These are phyloP conservation scores for Fraxinus latifolia DNA, from an alignment of 305 asterid genomes.

Conservation along the genomic window DNA sequence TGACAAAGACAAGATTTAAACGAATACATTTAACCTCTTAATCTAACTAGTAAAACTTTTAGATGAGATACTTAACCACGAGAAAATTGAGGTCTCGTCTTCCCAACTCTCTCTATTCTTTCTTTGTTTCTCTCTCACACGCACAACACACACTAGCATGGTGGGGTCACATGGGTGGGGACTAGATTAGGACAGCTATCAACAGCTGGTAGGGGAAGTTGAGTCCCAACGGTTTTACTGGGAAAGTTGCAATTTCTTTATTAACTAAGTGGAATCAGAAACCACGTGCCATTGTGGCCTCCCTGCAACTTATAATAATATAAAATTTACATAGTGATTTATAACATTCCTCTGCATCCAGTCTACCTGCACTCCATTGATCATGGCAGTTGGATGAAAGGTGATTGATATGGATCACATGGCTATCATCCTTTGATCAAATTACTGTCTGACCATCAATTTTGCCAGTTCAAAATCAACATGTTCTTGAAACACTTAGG, in stretches of 20 bases:
- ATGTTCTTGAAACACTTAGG: neutral
- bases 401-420: neutral
- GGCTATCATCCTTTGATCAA: neutral
- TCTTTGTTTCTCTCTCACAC: neutral
- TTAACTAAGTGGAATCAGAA: constrained; percentile 57
- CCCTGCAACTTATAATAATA: constrained; percentile 26
- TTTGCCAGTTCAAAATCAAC: constrained; percentile 1
- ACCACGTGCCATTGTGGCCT: constrained; percentile 75
- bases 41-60: neutral
- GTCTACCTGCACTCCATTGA: neutral
- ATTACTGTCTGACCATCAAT: neutral
- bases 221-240: constrained; percentile 65
- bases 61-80: neutral
- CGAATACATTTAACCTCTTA: neutral
- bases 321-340: constrained; percentile 14
- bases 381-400: constrained; percentile 33
- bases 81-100: neutral
- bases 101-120: constrained; percentile 1
- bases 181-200: constrained; percentile 73
- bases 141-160: constrained; percentile 17
- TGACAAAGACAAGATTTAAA: neutral
- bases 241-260: constrained; percentile 48
- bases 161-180: constrained; percentile 62
- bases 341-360: constrained; percentile 43
- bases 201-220: constrained; percentile 64